Percentiles rank a stretch among this genome's conserved stretches.
These are phyloP conservation scores for Pythium phragmiticola DNA, from an alignment of 352 stramenopile species.

Conservation along the genomic window DNA sequence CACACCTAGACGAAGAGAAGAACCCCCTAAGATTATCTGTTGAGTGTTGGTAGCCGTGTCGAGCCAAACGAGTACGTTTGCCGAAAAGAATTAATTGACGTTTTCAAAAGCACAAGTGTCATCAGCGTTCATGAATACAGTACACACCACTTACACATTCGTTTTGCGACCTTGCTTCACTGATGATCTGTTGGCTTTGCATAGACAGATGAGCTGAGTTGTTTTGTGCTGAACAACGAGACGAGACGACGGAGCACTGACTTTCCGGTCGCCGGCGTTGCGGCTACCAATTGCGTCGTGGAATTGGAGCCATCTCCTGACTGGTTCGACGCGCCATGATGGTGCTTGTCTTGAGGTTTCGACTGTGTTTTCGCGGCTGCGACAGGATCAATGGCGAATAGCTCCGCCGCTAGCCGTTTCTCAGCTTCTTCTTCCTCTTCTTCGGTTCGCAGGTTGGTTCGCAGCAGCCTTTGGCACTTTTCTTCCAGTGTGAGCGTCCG, in stretches of 20 bases:
- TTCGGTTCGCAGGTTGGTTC: slow-evolving; percentile 32
- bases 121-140: background rate
- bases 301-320: background rate
- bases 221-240: background rate
- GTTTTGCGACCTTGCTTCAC: background rate
- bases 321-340: background rate
- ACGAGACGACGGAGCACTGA: slow-evolving; percentile 10
- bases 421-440: slow-evolving; percentile 32
- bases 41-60: slow-evolving; percentile 7
- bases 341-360: background rate
- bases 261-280: background rate
- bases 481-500: slow-evolving; percentile 28
- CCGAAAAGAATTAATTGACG: background rate
- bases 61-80: background rate
- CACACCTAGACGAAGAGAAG: slow-evolving; percentile 12
- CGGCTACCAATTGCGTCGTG: background rate
- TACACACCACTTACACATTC: background rate
- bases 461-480: slow-evolving; percentile 27
- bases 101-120: background rate
- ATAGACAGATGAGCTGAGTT: background rate
- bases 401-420: slow-evolving; percentile 18
- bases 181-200: background rate
- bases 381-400: slow-evolving; percentile 24
- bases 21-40: slow-evolving; percentile 5
- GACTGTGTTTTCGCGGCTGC: slow-evolving; percentile 13